Evolutionary conservation across 495 filamentous ascomycete species (phyloP).

Genomic region (Tuber aestivum): DNA sequence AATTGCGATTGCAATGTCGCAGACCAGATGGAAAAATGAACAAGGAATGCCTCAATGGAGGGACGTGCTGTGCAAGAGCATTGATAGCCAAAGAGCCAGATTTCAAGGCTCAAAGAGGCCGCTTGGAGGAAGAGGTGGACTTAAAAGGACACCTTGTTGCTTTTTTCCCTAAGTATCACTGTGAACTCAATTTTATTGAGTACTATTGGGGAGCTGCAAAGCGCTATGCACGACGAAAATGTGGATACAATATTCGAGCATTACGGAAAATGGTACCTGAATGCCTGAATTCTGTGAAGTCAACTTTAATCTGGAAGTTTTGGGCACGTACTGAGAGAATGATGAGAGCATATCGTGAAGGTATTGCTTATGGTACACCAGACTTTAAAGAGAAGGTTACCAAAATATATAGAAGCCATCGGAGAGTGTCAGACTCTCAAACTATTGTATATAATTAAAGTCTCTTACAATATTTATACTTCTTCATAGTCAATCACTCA

Average conservation of each 20-base stretch:
- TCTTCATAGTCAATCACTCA: too few species aligned
- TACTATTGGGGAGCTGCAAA: constrained; percentile 5
- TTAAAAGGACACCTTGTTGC: background rate
- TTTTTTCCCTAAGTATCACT: background rate
- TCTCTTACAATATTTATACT: too few species aligned
- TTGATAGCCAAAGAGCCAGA: background rate
- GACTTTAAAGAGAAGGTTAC: constrained; percentile 9
- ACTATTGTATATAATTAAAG: too few species aligned
- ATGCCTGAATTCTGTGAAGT: background rate
- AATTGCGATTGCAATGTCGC: background rate
- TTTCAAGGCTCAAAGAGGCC: background rate
- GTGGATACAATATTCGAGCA: background rate
- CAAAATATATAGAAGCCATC: constrained; percentile 10
- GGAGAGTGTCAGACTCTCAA: background rate
- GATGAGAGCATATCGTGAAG: background rate
- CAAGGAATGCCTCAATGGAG: background rate
- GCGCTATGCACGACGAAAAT: constrained; percentile 4
- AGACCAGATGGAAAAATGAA: background rate
- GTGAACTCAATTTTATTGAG: constrained; percentile 3
- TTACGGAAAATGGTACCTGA: background rate
- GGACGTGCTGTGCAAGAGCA: background rate
- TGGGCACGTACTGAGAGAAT: background rate
- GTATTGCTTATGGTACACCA: constrained; percentile 1
- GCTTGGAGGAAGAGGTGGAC: background rate
- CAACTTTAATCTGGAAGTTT: background rate